These are phyloP conservation scores for Rhodotorula paludigena DNA, from an alignment of 768 basidiomycete species.

Conservation along the genomic window DNA sequence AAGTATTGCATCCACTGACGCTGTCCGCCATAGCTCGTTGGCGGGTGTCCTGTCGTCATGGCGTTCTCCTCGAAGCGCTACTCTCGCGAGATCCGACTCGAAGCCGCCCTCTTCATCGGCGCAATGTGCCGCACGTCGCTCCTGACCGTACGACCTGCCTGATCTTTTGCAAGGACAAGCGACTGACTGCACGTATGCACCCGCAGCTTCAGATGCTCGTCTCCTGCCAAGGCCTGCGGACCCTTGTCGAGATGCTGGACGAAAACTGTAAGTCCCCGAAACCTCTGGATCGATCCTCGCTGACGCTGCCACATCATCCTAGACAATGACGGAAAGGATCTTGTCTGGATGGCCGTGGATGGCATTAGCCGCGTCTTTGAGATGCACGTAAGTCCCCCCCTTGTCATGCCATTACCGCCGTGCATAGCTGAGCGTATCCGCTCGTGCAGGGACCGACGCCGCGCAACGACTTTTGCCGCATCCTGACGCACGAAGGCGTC, in stretches of 20 bases:
- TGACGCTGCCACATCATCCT: neutral
- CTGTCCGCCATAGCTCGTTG: conserved; percentile 41
- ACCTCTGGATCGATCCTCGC: neutral
- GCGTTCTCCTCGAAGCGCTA: conserved; percentile 92
- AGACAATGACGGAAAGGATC: conserved; percentile 68
- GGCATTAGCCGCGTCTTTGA: conserved; percentile 95
- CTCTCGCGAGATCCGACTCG: conserved; percentile 84
- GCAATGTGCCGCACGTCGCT: conserved; percentile 87
- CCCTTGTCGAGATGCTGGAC: conserved; percentile 90
- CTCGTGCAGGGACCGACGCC: conserved; percentile 76
- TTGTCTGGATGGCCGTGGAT: conserved; percentile 87
- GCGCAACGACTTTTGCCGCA: conserved; percentile 95
- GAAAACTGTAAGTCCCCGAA: conserved; percentile 65
- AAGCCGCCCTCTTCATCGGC: conserved; percentile 91
- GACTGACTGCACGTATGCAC: too few relatives aligned
- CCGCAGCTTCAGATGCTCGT: conserved; percentile 86
- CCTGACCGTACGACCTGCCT: conserved; percentile 54
- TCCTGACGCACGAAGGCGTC: conserved; percentile 94
- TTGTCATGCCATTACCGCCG: neutral
- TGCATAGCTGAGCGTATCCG: neutral
- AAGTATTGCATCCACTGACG: neutral
- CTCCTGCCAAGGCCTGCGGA: conserved; percentile 88
- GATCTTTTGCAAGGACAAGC: too few relatives aligned
- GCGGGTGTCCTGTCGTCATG: conserved; percentile 95
- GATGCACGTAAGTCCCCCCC: conserved; percentile 50